Evolutionary conservation across 2,329 filamentous ascomycete species (phyloP).

Genomic region (Lecanicillium sp.): DNA sequence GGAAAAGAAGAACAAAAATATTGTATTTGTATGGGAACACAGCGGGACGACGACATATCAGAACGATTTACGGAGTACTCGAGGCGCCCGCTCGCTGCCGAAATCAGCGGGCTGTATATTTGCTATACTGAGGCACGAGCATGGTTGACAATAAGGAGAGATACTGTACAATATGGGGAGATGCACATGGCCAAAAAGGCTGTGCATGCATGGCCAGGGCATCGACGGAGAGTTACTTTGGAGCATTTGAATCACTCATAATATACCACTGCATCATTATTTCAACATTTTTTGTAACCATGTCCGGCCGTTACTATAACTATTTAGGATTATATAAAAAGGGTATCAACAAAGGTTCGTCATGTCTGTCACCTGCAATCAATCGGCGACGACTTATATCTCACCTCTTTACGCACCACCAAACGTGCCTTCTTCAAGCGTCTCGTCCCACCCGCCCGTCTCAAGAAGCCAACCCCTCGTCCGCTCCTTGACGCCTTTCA

Average conservation of each 20-base stretch:
- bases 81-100: no score
- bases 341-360: constrained; percentile 21
- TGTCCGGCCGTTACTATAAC: constrained; percentile 2
- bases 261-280: not conserved
- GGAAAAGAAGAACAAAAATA: constrained; percentile 2
- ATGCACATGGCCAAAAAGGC: no score
- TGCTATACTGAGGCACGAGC: no score
- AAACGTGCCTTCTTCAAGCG: constrained; percentile 51
- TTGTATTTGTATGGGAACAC: not conserved
- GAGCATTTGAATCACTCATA: no score
- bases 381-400: not conserved
- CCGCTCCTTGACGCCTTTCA: constrained; percentile 65
- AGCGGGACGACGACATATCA: no score
- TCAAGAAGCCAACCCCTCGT: constrained; percentile 66
- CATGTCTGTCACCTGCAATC: not conserved
- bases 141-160: no score
- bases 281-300: not conserved
- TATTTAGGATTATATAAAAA: constrained; percentile 10
- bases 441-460: constrained; percentile 84
- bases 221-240: no score
- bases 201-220: no score
- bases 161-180: not conserved
- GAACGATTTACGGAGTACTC: no score
- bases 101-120: no score
- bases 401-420: constrained; percentile 30